phyloP scores from a whole-genome alignment of 2,329 filamentous ascomycete genomes.

The Trematosphaeria pertusa region DNA sequence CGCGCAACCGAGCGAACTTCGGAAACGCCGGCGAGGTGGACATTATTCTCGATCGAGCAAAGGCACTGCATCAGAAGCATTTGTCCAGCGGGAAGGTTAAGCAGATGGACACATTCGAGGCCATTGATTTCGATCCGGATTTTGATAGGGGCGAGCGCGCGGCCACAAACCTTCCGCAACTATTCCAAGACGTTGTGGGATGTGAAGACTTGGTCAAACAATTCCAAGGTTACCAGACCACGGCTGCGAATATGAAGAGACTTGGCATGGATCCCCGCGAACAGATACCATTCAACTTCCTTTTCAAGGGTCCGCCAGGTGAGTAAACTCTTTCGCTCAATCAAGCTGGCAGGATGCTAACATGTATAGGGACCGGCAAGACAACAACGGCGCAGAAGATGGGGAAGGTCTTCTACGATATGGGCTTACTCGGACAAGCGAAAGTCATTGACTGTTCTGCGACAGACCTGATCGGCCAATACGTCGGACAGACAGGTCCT shows the following conservation, averaged over 20 bases:
- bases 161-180: slow-evolving; percentile 55
- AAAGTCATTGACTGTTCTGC: slow-evolving; percentile 72
- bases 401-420: slow-evolving; percentile 77
- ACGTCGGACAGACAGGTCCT: slow-evolving; percentile 72
- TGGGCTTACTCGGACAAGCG: slow-evolving; percentile 68
- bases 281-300: slow-evolving; percentile 70
- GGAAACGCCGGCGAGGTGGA: slow-evolving; percentile 80
- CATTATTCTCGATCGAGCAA: slow-evolving; percentile 67
- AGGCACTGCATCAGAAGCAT: slow-evolving; percentile 58
- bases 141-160: slow-evolving; percentile 60
- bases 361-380: slow-evolving; percentile 68
- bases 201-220: slow-evolving; percentile 61
- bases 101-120: slow-evolving; percentile 46
- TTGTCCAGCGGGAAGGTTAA: slow-evolving; percentile 35
- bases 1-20: slow-evolving; percentile 70
- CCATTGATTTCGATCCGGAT: slow-evolving; percentile 66
- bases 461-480: slow-evolving; percentile 72
- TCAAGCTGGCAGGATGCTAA: slow-evolving; percentile 5
- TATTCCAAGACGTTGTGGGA: slow-evolving; percentile 68
- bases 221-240: slow-evolving; percentile 63
- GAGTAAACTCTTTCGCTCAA: slow-evolving; percentile 19
- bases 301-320: slow-evolving; percentile 72
- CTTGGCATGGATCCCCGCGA: slow-evolving; percentile 63
- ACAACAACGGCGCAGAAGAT: slow-evolving; percentile 76
- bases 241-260: slow-evolving; percentile 58